Evolutionary conservation across 257 asterid species (phyloP).

Genomic region (Thymus quinquecostatus): DNA sequence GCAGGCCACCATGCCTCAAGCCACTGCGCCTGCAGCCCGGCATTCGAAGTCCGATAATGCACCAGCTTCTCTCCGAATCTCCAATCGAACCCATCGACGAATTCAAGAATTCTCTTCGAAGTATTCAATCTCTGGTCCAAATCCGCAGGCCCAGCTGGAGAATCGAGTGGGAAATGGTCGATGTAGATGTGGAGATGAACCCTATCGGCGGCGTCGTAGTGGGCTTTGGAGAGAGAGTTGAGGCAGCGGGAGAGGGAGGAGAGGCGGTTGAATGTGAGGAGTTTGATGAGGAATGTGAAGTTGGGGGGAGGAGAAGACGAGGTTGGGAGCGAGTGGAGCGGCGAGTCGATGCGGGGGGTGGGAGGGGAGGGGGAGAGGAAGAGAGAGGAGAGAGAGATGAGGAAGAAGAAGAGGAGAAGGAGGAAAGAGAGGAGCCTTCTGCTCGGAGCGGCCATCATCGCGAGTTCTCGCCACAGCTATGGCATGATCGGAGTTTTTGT

Average conservation of each 20-base stretch:
- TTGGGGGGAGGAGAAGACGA: slow-evolving; percentile 37
- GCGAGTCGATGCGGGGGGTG: slow-evolving; percentile 36
- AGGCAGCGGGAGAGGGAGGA: slow-evolving; percentile 87
- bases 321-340: slow-evolving; percentile 35
- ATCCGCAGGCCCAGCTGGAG: slow-evolving; percentile 43
- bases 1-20: slow-evolving; percentile 49
- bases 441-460: slow-evolving; percentile 34
- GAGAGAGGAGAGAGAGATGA: slow-evolving; percentile 53
- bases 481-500: not conserved
- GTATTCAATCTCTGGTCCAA: slow-evolving; percentile 54
- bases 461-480: not conserved
- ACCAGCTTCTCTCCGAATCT: slow-evolving; percentile 58
- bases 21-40: slow-evolving; percentile 49
- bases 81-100: slow-evolving; percentile 77
- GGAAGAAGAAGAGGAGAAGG: slow-evolving; percentile 45
- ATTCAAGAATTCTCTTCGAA: slow-evolving; percentile 64
- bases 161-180: slow-evolving; percentile 63
- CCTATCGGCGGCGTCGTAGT: slow-evolving; percentile 58
- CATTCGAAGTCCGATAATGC: slow-evolving; percentile 46
- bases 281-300: slow-evolving; percentile 80
- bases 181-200: slow-evolving; percentile 80
- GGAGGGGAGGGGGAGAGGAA: slow-evolving; percentile 41
- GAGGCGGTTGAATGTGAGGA: slow-evolving; percentile 82
- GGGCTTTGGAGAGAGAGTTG: slow-evolving; percentile 70
- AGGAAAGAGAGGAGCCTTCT: slow-evolving; percentile 31